phyloP scores from a whole-genome alignment of 805 yeast species.

The Debaryomyces castellii region DNA sequence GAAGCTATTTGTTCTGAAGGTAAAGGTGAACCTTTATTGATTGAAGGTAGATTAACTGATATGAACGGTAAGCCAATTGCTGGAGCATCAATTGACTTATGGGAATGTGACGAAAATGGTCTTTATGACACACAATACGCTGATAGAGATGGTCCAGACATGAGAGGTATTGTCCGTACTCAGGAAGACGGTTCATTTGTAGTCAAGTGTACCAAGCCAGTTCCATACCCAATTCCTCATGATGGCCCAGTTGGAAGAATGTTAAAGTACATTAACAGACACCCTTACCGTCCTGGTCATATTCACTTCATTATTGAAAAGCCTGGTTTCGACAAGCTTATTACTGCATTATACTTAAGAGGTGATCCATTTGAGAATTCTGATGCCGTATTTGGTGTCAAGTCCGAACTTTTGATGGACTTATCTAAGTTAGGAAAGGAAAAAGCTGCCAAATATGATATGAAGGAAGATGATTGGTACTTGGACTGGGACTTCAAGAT shows the following conservation, averaged over 20 bases:
- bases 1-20: slow-evolving; percentile 15
- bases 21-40: slow-evolving; percentile 20
- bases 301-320: slow-evolving; percentile 20
- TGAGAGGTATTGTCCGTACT: slow-evolving; percentile 18
- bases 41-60: slow-evolving; percentile 17
- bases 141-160: slow-evolving; percentile 17
- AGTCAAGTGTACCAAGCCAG: slow-evolving; percentile 29
- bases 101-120: slow-evolving; percentile 23
- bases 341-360: slow-evolving; percentile 18
- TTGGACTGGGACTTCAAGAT: slow-evolving; percentile 18
- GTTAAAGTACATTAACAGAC: slow-evolving; percentile 29
- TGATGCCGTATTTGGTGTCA: slow-evolving; percentile 22
- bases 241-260: slow-evolving; percentile 40
- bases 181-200: slow-evolving; percentile 17
- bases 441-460: slow-evolving; percentile 12
- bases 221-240: slow-evolving; percentile 37
- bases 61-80: slow-evolving; percentile 14
- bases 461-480: slow-evolving; percentile 19
- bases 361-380: slow-evolving; percentile 20
- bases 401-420: slow-evolving; percentile 10
- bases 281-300: slow-evolving; percentile 35
- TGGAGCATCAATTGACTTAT: slow-evolving; percentile 17
- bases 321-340: slow-evolving; percentile 16
- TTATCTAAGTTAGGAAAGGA: slow-evolving; percentile 15
- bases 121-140: slow-evolving; percentile 20